Evolutionary conservation across 2,329 filamentous ascomycete genomes (phyloP).

Genomic region (Xylaria multiplex): DNA sequence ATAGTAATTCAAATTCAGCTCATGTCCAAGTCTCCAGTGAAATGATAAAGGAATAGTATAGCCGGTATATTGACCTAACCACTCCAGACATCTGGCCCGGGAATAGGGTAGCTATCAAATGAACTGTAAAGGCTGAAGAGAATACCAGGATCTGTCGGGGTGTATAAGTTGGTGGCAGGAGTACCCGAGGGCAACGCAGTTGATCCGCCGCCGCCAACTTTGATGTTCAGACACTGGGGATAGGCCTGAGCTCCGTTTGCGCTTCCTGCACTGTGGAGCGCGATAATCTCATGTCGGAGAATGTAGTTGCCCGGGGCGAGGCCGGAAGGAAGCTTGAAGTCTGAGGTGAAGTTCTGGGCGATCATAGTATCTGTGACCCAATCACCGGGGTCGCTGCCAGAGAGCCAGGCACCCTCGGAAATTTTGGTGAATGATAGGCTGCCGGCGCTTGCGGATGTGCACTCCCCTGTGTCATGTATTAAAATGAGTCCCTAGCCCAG

Average conservation of each 20-base stretch:
- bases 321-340: constrained; percentile 54
- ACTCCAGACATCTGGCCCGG: constrained; percentile 40
- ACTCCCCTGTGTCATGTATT: constrained; percentile 43
- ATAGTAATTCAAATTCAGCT: not conserved
- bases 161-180: constrained; percentile 64
- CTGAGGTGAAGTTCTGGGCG: constrained; percentile 58
- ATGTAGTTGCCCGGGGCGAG: constrained; percentile 60
- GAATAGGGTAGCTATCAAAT: constrained; percentile 42
- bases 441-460: constrained; percentile 44
- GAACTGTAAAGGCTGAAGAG: constrained; percentile 62
- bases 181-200: constrained; percentile 57
- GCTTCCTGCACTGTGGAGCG: constrained; percentile 55
- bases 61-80: constrained; percentile 4
- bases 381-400: constrained; percentile 47
- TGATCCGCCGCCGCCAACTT: constrained; percentile 62
- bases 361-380: constrained; percentile 56
- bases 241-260: constrained; percentile 59
- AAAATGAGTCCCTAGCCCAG: not conserved
- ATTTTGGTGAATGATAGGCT: constrained; percentile 48
- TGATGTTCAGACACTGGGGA: constrained; percentile 65
- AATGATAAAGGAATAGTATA: constrained; percentile 3
- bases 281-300: constrained; percentile 62
- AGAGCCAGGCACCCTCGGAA: constrained; percentile 40
- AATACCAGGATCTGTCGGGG: constrained; percentile 62
- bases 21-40: not conserved